A percentile compares a stretch with the other conserved stretches of the same genome.
phyloP scores from a whole-genome alignment of 2,329 filamentous ascomycete species.

The Lojkania enalia region DNA sequence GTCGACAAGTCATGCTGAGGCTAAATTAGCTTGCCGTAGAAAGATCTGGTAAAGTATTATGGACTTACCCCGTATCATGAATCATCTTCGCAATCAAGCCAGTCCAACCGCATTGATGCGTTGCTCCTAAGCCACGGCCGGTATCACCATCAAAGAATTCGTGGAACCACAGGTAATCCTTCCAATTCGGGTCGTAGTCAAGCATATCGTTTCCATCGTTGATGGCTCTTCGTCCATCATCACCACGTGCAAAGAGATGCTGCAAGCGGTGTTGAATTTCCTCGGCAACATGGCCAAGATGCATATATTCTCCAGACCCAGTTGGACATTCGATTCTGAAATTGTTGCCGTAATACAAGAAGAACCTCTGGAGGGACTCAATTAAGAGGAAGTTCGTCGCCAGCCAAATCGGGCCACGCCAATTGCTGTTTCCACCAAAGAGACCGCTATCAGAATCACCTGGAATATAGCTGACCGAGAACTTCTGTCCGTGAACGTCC shows the following conservation, averaged over 20 bases:
- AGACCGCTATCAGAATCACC: constrained; percentile 96
- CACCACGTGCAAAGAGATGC: constrained; percentile 82
- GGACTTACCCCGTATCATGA: constrained; percentile 87
- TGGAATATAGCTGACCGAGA: constrained; percentile 85
- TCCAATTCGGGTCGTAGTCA: constrained; percentile 92
- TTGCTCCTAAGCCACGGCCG: constrained; percentile 85
- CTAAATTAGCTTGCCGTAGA: constrained; percentile 46
- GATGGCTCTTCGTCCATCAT: constrained; percentile 85
- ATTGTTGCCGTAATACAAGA: constrained; percentile 89
- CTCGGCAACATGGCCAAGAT: constrained; percentile 90
- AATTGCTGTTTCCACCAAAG: constrained; percentile 97
- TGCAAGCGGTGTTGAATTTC: constrained; percentile 93
- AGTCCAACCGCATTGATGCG: constrained; percentile 96
- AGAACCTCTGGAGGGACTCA: constrained; percentile 92
- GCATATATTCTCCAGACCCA: constrained; percentile 92
- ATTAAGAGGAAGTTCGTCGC: constrained; percentile 95
- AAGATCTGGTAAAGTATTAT: background rate
- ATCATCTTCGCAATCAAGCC: constrained; percentile 96
- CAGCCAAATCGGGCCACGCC: constrained; percentile 92
- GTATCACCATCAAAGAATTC: constrained; percentile 96
- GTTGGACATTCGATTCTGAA: constrained; percentile 93
- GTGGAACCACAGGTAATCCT: constrained; percentile 91
- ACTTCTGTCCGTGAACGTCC: constrained; percentile 91
- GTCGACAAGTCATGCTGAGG: constrained; percentile 77
- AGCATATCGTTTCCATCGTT: constrained; percentile 83